Conservation (phyloP, 768 basidiomycete species). For the Lactifluus volemus region DNA sequence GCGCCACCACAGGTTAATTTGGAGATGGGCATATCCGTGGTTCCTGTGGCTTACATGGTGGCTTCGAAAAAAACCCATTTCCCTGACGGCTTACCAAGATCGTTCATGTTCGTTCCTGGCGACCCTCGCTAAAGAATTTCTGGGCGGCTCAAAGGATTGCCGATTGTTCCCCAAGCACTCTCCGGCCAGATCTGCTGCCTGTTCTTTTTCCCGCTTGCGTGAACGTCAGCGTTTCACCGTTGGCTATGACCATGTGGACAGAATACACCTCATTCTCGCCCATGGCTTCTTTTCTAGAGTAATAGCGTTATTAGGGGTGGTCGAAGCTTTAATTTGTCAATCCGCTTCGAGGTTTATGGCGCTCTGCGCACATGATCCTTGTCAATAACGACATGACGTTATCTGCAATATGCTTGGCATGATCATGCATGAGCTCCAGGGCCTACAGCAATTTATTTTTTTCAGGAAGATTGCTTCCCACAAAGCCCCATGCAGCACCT, state of each 20-base stretch:
- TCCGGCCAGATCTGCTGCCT: background rate
- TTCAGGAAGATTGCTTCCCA: background rate
- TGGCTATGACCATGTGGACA: background rate
- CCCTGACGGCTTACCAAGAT: background rate
- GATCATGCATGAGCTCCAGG: background rate
- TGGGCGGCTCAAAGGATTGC: background rate
- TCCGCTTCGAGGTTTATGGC: too few species aligned
- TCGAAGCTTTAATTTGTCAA: too few species aligned
- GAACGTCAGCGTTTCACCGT: background rate
- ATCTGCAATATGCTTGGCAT: background rate
- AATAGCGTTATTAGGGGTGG: background rate
- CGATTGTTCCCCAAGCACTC: too few species aligned
- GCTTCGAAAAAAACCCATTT: background rate
- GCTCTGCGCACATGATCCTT: background rate
- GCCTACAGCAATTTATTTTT: background rate
- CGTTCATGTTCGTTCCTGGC: too few species aligned
- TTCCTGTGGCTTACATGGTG: slow-evolving; percentile 1
- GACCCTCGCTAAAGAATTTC: too few species aligned
- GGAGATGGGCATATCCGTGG: background rate
- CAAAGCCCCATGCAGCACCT: background rate
- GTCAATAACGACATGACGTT: background rate
- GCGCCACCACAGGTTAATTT: background rate
- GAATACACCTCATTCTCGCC: background rate
- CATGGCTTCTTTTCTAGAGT: too few species aligned
- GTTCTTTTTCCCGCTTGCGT: background rate